Evolutionary conservation across 1,284 basidiomycete genomes (phyloP).

Genomic region (Sphaerobolus stellatus): DNA sequence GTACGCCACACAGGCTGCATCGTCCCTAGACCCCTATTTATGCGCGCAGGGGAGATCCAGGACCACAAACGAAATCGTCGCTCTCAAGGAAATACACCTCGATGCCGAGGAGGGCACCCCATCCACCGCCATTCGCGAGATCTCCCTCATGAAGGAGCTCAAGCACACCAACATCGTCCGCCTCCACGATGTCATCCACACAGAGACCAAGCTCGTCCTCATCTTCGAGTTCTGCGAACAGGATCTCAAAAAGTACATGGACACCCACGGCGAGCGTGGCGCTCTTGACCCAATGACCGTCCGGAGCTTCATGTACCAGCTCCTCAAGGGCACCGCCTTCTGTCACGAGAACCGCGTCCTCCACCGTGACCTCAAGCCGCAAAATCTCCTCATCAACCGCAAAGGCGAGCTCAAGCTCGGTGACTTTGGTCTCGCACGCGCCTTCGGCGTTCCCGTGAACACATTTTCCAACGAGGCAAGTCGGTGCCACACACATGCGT

Average conservation of each 20-base stretch:
- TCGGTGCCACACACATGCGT: too few species aligned
- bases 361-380: slow-evolving; percentile 96
- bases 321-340: slow-evolving; percentile 96
- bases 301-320: slow-evolving; percentile 95
- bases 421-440: slow-evolving; percentile 92
- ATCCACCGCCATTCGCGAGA: slow-evolving; percentile 93
- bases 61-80: slow-evolving; percentile 88
- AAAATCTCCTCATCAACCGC: slow-evolving; percentile 96
- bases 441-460: slow-evolving; percentile 94
- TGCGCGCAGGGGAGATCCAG: slow-evolving; percentile 69
- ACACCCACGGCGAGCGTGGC: slow-evolving; percentile 93
- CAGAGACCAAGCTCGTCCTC: slow-evolving; percentile 96
- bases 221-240: slow-evolving; percentile 99
- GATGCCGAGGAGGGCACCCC: slow-evolving; percentile 95
- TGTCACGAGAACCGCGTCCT: slow-evolving; percentile 99
- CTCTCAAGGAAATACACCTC: slow-evolving; percentile 92
- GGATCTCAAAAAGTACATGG: slow-evolving; percentile 99
- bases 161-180: slow-evolving; percentile 95
- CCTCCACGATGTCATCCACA: slow-evolving; percentile 97
- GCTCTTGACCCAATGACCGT: slow-evolving; percentile 93
- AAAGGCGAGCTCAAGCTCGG: slow-evolving; percentile 98
- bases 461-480: slow-evolving; percentile 93
- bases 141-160: slow-evolving; percentile 95
- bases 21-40: slow-evolving; percentile 8
- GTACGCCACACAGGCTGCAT: slow-evolving; percentile 37